Percentiles rank a stretch among this genome's conserved stretches.
Evolutionary conservation across 164 flowering plant genomes (phyloP).

Genomic region (Platanus orientalis): DNA sequence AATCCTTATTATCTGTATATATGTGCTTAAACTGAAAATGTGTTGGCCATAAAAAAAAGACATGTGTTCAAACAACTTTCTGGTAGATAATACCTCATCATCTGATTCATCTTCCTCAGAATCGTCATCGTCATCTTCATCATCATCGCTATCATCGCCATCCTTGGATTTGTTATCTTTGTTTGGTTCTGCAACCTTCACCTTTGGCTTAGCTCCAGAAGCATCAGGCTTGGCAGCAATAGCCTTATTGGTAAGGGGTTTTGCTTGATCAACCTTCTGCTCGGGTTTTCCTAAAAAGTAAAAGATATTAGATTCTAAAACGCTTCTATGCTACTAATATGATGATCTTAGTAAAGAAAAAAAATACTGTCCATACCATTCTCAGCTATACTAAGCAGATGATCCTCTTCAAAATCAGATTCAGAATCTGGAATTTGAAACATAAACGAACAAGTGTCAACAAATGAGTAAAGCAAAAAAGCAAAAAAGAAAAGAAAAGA

Average conservation of each 20-base stretch:
- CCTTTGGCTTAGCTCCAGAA: conserved; percentile 23
- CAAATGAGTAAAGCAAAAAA: too few relatives aligned
- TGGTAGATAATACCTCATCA: conserved; percentile 17
- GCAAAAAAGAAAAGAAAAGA: neutral
- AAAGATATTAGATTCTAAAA: neutral
- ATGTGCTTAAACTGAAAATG: too few relatives aligned
- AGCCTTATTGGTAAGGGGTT: conserved; percentile 22
- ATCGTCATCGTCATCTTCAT: conserved; percentile 23
- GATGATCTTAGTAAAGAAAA: too few relatives aligned
- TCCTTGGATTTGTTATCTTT: conserved; percentile 20
- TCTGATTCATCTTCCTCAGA: conserved; percentile 31
- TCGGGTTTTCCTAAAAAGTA: conserved; percentile 29
- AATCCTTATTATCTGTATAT: too few relatives aligned
- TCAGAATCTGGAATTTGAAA: conserved; percentile 22
- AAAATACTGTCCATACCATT: conserved; percentile 29
- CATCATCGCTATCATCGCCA: conserved; percentile 29
- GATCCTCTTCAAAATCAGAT: conserved; percentile 26
- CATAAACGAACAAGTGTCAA: too few relatives aligned
- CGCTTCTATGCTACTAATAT: too few relatives aligned
- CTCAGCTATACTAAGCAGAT: conserved; percentile 18
- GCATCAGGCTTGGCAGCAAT: conserved; percentile 20
- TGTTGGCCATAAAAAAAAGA: too few relatives aligned
- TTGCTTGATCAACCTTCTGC: conserved; percentile 16
- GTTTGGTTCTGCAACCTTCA: conserved; percentile 25
- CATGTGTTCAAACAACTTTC: too few relatives aligned